Conservation (phyloP, 2,329 filamentous ascomycete species). For the Allantophomopsis lycopodina region DNA sequence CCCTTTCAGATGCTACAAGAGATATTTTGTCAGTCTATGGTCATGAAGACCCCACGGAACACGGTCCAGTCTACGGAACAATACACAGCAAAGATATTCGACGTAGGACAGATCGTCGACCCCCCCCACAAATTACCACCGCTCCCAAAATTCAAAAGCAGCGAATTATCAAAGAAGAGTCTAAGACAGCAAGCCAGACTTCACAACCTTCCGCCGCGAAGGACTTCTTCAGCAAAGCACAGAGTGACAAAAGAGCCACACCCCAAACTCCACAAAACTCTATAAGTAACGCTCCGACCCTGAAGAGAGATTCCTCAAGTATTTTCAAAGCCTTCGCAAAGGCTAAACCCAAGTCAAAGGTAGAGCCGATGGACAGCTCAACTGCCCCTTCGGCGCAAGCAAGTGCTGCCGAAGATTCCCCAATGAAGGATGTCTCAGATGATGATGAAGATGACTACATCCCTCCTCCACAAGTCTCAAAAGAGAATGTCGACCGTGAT, state of each 20-base stretch:
- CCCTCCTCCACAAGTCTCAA: conserved; percentile 20
- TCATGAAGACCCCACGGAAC: conserved; percentile 43
- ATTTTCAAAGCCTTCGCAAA: conserved; percentile 76
- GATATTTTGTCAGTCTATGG: conserved; percentile 42
- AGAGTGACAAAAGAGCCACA: conserved; percentile 5
- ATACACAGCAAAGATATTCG: conserved; percentile 62
- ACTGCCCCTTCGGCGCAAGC: conserved; percentile 19
- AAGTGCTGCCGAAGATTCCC: conserved; percentile 32
- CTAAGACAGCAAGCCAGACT: neutral
- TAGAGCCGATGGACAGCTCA: conserved; percentile 23
- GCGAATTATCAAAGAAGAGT: neutral
- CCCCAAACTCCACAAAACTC: conserved; percentile 13
- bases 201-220: conserved; percentile 16
- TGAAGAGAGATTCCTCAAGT: conserved; percentile 47
- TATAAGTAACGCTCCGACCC: conserved; percentile 10
- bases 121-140: conserved; percentile 3
- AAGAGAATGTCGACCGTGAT: conserved; percentile 12
- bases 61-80: conserved; percentile 52
- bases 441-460: conserved; percentile 38
- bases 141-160: conserved; percentile 2
- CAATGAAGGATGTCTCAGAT: conserved; percentile 41
- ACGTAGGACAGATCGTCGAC: conserved; percentile 21
- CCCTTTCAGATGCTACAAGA: conserved; percentile 56
- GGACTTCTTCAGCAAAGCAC: conserved; percentile 22
- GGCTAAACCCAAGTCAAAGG: conserved; percentile 40